phyloP scores from a whole-genome alignment of 371 early-diverging fungal species.

The Entomophthora muscae region DNA sequence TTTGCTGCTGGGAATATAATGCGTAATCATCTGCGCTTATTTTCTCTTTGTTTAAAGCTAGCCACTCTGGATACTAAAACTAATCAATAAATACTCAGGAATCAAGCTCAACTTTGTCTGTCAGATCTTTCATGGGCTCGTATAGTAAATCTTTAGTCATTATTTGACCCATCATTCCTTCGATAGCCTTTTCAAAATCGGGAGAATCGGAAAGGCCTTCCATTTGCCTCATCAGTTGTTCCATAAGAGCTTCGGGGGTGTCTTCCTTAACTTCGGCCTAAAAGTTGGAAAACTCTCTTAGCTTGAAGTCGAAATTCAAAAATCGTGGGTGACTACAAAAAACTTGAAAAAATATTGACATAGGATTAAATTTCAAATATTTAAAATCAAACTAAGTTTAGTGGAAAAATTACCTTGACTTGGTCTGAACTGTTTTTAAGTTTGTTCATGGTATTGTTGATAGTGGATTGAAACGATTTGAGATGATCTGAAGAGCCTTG shows the following conservation, averaged over 20 bases:
- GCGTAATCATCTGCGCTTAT: constrained; percentile 42
- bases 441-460: constrained; percentile 68
- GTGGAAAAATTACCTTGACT: constrained; percentile 40
- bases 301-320: no score
- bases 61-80: constrained; percentile 79
- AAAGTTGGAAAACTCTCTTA: no score
- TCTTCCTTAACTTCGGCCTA: constrained; percentile 42
- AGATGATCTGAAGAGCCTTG: no score
- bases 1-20: constrained; percentile 54
- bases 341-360: no score
- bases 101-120: constrained; percentile 28
- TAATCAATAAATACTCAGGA: constrained; percentile 4
- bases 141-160: constrained; percentile 82
- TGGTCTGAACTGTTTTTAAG: constrained; percentile 65
- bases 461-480: constrained; percentile 49
- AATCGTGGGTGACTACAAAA: no score
- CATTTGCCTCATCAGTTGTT: constrained; percentile 79
- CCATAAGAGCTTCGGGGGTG: constrained; percentile 52
- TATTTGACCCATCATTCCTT: constrained; percentile 74
- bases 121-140: constrained; percentile 83
- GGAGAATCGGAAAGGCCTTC: constrained; percentile 57
- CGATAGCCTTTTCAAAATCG: constrained; percentile 70
- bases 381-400: neutral
- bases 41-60: constrained; percentile 48
- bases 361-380: neutral